A percentile compares a stretch with the other conserved stretches of the same genome.
phyloP scores from a whole-genome alignment of 441 rosid species.

The Jatropha podagrica region DNA sequence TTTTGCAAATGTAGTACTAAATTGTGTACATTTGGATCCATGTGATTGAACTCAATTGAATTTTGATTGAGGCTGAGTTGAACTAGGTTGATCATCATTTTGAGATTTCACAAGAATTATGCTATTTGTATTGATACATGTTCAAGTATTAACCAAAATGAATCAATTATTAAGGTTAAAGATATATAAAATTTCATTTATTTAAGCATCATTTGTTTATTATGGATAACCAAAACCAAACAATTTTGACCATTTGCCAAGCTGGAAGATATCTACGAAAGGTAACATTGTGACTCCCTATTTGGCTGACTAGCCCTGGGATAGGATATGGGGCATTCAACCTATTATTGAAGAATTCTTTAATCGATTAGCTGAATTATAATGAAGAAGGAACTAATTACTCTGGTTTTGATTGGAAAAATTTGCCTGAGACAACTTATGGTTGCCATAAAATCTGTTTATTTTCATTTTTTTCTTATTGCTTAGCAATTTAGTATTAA shows the following conservation, averaged over 20 bases:
- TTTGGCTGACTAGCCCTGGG: too few species aligned
- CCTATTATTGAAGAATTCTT: too few species aligned
- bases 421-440: neutral
- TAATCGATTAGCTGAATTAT: too few species aligned
- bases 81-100: neutral
- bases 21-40: neutral
- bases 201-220: neutral
- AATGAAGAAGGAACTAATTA: too few species aligned
- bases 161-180: neutral
- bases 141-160: neutral
- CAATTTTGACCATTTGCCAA: neutral
- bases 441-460: neutral
- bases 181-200: neutral
- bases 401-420: neutral
- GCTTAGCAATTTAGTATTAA: constrained; percentile 1
- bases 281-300: too few species aligned
- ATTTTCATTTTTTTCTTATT: neutral
- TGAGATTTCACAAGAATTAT: neutral
- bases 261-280: too few species aligned
- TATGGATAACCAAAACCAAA: neutral
- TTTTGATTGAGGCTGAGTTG: neutral
- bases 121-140: neutral
- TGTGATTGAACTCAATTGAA: neutral
- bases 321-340: too few species aligned
- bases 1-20: neutral